Evolutionary conservation across 2,329 filamentous ascomycete genomes (phyloP).

Genomic region (Penicillium hordei): DNA sequence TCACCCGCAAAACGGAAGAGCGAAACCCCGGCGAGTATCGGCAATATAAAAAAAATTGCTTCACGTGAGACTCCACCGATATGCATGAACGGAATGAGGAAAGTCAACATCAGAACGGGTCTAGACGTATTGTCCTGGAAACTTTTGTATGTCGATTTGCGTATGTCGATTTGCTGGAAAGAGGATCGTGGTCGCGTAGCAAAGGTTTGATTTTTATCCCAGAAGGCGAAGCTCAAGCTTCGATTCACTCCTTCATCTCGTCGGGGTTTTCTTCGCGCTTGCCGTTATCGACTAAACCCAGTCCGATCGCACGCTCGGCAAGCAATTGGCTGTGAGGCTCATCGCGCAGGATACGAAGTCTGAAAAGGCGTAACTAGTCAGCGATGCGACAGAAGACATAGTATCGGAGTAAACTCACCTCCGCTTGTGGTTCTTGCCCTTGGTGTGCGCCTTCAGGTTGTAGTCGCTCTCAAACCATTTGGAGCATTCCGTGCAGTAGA

Average conservation of each 20-base stretch:
- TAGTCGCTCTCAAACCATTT: constrained; percentile 91
- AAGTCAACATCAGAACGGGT: constrained; percentile 3
- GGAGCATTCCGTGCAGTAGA: constrained; percentile 89
- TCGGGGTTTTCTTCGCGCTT: constrained; percentile 37
- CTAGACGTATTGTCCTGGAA: constrained; percentile 2
- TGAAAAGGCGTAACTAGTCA: constrained; percentile 38
- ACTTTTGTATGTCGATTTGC: constrained; percentile 10
- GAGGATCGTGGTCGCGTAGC: constrained; percentile 14
- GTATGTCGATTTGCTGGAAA: constrained; percentile 9
- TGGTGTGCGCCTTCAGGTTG: constrained; percentile 72
- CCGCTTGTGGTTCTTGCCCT: constrained; percentile 91
- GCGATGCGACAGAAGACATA: constrained; percentile 2
- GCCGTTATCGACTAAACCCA: constrained; percentile 66
- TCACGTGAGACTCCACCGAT: constrained; percentile 26
- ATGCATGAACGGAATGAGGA: constrained; percentile 10
- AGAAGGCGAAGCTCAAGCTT: not conserved
- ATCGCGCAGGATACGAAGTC: constrained; percentile 77
- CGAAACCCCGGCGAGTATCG: constrained; percentile 31
- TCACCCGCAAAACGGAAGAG: constrained; percentile 32
- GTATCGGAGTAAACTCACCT: constrained; percentile 53
- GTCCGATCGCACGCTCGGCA: constrained; percentile 75
- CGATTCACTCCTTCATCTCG: constrained; percentile 45
- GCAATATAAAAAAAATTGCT: constrained; percentile 28
- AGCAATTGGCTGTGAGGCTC: constrained; percentile 84
- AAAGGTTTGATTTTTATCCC: constrained; percentile 8